Conservation (phyloP, 1,284 basidiomycete genomes). For the Sporisorium exsertum region DNA sequence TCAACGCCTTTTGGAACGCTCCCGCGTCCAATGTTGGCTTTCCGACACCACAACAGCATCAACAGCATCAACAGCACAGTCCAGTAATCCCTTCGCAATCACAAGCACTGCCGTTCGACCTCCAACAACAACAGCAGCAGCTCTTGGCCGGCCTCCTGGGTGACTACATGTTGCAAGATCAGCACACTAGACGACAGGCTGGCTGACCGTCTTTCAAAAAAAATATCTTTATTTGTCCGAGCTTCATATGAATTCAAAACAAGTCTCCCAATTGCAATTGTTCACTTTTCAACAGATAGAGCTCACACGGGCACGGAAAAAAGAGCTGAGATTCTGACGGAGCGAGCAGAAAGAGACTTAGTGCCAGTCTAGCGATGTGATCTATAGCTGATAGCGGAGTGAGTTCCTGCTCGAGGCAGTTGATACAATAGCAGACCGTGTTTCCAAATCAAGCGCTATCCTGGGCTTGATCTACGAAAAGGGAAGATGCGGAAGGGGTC, state of each 20-base stretch:
- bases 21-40: background rate
- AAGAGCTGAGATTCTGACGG: too few species aligned
- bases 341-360: too few species aligned
- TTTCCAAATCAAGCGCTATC: background rate
- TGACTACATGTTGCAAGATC: constrained; percentile 16
- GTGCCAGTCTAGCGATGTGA: too few species aligned
- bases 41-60: background rate
- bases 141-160: constrained; percentile 17
- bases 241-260: background rate
- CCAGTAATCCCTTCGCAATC: background rate
- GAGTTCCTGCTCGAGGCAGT: too few species aligned
- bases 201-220: background rate
- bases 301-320: too few species aligned
- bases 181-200: background rate
- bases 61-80: constrained; percentile 2
- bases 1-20: background rate
- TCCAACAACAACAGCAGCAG: constrained; percentile 13
- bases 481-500: background rate
- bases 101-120: background rate
- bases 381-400: too few species aligned
- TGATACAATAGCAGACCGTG: too few species aligned
- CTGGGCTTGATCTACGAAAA: background rate
- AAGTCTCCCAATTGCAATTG: background rate
- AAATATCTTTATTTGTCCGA: background rate
- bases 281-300: too few species aligned